These are phyloP conservation scores for Aureobasidium sp. DNA, from an alignment of 2,329 filamentous ascomycete species.

Conservation along the genomic window DNA sequence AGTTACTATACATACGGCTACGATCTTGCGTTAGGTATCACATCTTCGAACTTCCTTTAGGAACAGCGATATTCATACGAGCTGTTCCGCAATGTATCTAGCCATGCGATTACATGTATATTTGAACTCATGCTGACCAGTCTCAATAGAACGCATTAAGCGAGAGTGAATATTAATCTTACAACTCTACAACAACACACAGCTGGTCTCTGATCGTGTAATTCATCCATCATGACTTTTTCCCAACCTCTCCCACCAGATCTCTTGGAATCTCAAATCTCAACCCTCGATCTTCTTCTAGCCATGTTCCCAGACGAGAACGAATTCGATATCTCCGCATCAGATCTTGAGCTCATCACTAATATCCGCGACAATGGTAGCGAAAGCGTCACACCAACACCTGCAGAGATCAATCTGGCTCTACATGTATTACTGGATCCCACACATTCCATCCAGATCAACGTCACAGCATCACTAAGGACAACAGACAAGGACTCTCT, in stretches of 20 bases:
- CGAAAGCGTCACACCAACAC: neutral
- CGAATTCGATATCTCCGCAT: neutral
- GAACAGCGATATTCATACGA: no score
- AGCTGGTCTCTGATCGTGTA: no score
- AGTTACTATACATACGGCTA: no score
- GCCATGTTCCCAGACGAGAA: slow-evolving; percentile 6
- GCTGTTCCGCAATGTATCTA: no score
- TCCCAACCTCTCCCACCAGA: neutral
- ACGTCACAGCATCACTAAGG: slow-evolving; percentile 30
- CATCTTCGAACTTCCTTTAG: no score
- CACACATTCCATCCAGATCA: slow-evolving; percentile 25
- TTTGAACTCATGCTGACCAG: no score
- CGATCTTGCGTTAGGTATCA: no score
- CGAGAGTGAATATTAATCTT: no score
- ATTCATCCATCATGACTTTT: neutral
- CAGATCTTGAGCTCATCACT: neutral
- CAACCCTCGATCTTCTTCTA: slow-evolving; percentile 6
- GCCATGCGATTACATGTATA: no score
- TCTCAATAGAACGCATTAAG: no score
- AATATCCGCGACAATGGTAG: neutral
- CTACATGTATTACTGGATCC: neutral
- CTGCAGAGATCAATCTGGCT: neutral
- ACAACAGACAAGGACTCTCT: slow-evolving; percentile 14
- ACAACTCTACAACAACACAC: no score
- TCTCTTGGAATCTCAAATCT: slow-evolving; percentile 2